These are phyloP conservation scores for Artomyces pyxidatus DNA, from an alignment of 768 basidiomycete genomes.

Conservation along the genomic window DNA sequence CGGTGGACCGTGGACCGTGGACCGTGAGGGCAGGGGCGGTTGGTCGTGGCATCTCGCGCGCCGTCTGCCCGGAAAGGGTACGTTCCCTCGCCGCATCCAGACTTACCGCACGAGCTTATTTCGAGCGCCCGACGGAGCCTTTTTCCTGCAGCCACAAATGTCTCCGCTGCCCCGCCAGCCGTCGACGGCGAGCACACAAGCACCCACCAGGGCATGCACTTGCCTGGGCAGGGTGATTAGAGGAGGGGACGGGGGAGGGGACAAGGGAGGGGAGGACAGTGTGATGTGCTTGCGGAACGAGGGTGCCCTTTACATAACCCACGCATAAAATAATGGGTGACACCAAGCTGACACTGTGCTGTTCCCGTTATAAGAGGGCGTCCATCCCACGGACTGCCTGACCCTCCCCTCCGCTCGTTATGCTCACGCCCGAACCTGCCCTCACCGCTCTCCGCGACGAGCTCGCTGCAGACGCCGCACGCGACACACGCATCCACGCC, in stretches of 20 bases:
- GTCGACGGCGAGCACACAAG: not conserved
- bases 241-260: not conserved
- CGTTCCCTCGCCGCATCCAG: not conserved
- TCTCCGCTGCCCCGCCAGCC: not conserved
- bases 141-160: not conserved
- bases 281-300: not conserved
- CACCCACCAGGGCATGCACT: not conserved
- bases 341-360: not conserved
- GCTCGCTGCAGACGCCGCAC: constrained; percentile 9
- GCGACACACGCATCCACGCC: constrained; percentile 16
- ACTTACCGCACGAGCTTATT: not conserved
- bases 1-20: no score
- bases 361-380: not conserved
- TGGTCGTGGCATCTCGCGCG: not conserved
- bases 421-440: not conserved
- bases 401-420: not conserved
- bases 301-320: not conserved
- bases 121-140: no score
- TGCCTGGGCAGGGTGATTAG: not conserved
- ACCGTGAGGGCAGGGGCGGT: no score
- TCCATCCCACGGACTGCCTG: not conserved
- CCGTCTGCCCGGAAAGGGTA: not conserved
- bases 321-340: not conserved
- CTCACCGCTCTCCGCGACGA: not conserved
- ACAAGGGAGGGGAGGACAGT: not conserved